A percentile compares a stretch with the other conserved stretches of the same genome.
Evolutionary conservation across 805 yeast species (phyloP).

Genomic region (Peterozyma toletana): DNA sequence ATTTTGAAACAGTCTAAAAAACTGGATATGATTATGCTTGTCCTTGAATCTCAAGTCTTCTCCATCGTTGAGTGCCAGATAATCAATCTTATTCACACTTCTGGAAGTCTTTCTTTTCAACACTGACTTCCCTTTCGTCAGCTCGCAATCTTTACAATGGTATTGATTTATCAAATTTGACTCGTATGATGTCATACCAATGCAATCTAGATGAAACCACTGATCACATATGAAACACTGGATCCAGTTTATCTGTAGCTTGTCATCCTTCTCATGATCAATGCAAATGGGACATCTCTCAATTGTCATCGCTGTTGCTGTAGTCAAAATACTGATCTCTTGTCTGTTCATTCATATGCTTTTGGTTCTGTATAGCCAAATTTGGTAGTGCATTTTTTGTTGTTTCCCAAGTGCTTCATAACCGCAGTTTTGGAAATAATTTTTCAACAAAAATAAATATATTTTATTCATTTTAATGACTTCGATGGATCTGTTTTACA

Average conservation of each 20-base stretch:
- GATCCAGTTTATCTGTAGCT: slow-evolving; percentile 34
- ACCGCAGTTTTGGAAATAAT: no score
- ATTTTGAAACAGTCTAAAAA: slow-evolving; percentile 22
- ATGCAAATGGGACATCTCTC: slow-evolving; percentile 11
- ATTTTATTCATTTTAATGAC: no score
- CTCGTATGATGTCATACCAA: slow-evolving; percentile 27
- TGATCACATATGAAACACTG: slow-evolving; percentile 46
- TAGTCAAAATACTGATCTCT: no score
- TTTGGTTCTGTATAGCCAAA: no score
- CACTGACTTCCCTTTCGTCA: slow-evolving; percentile 40
- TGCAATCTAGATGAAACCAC: slow-evolving; percentile 52
- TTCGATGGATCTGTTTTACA: no score
- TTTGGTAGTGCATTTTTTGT: no score
- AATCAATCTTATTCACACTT: slow-evolving; percentile 50
- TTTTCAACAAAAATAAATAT: no score
- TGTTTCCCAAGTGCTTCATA: no score
- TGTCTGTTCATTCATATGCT: no score
- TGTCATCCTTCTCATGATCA: slow-evolving; percentile 5
- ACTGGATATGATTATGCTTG: slow-evolving; percentile 50
- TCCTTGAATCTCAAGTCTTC: slow-evolving; percentile 41
- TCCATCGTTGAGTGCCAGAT: slow-evolving; percentile 74
- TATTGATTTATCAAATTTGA: slow-evolving; percentile 34
- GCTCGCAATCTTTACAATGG: slow-evolving; percentile 48
- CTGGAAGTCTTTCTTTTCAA: slow-evolving; percentile 49
- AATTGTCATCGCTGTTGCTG: background rate